Base-by-base conservation (phyloP, 73 alveolate genomes). In the Paramecium tetraurelia region DNA sequence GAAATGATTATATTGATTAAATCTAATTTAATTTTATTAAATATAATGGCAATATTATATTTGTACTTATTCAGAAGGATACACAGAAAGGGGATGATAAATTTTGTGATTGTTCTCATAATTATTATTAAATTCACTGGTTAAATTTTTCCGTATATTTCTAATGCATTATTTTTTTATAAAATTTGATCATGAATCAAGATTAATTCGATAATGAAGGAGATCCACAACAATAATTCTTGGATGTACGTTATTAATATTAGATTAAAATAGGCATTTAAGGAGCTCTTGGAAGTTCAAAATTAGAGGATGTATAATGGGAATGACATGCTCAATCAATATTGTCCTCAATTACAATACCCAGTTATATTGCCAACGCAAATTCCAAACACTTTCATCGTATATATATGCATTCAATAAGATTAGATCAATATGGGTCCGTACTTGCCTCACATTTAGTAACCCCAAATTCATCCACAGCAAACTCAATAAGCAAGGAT, bases 301-400 rank as follows among this genome's bases (percentile, higher is more conserved):
- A 72, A 72, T 72, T 38, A 72, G 36, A 72, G 86, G 12, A 72
- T 72, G 86, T 21, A 33, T 29, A 36, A 33, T 36, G 59, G 57
- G 1, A 72, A 72, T 72, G 86, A 72, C 6, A 31, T 72, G 40
- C 33, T 72, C n/a, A 72, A 72, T 72, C 21, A 72, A 36, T 72
- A 72, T 40, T 72, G 86, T 72, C 86, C 86, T 35, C 59, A 31
- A 16, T 38, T 72, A 12, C 21, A 29, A 36, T 72, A 35, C 16
- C 86, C 86, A 7, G 36, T 72, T 9, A 72, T 72, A 31, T 21
- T 72, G 38, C 86, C 86, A 2, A 72, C 86, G n/a, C 35, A 72
- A 72, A 40, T 72, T 9, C 86, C 86, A 72, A 72, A 72, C 5
- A 72, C 86, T 14, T 72, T 72, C 40, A 40, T 72, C 3, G 86